A percentile compares a stretch with the other conserved stretches of the same genome.
These are phyloP conservation scores for Metschnikowia similis DNA, from an alignment of 805 yeast genomes.

Conservation along the genomic window DNA sequence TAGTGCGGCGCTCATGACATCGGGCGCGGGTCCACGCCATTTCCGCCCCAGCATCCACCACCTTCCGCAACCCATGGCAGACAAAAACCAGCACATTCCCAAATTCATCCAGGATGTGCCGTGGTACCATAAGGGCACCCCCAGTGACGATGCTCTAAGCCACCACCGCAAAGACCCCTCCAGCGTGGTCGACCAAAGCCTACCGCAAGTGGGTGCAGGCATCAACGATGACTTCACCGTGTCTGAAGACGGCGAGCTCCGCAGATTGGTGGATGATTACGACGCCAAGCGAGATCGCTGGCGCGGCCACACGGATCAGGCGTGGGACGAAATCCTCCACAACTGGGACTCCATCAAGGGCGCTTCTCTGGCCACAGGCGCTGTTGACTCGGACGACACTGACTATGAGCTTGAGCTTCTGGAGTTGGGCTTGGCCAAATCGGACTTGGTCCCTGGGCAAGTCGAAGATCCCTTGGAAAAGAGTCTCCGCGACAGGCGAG, in stretches of 20 bases:
- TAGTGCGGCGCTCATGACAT: conserved; percentile 7
- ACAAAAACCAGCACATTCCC: conserved; percentile 29
- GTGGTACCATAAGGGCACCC: conserved; percentile 31
- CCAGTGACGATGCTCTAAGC: conserved; percentile 41
- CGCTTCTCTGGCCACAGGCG: conserved; percentile 5
- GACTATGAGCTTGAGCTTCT: conserved; percentile 38
- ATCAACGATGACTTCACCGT: conserved; percentile 43
- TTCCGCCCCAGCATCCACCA: neutral
- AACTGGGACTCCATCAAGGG: conserved; percentile 42
- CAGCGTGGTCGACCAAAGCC: conserved; percentile 42
- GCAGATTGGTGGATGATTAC: conserved; percentile 40
- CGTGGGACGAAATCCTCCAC: conserved; percentile 50
- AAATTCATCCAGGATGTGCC: conserved; percentile 37
- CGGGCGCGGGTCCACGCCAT: neutral
- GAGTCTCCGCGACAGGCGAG: conserved; percentile 63
- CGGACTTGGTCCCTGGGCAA: conserved; percentile 21
- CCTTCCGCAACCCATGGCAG: neutral
- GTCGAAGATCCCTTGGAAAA: conserved; percentile 36
- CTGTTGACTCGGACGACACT: conserved; percentile 31
- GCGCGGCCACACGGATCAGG: conserved; percentile 70
- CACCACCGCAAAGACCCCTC: conserved; percentile 51
- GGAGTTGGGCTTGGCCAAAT: conserved; percentile 30
- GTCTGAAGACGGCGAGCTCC: conserved; percentile 13
- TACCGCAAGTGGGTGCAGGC: conserved; percentile 54
- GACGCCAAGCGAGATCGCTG: conserved; percentile 76